Evolutionary conservation across 345 rosid species (phyloP).

Genomic region (Citrus glauca): DNA sequence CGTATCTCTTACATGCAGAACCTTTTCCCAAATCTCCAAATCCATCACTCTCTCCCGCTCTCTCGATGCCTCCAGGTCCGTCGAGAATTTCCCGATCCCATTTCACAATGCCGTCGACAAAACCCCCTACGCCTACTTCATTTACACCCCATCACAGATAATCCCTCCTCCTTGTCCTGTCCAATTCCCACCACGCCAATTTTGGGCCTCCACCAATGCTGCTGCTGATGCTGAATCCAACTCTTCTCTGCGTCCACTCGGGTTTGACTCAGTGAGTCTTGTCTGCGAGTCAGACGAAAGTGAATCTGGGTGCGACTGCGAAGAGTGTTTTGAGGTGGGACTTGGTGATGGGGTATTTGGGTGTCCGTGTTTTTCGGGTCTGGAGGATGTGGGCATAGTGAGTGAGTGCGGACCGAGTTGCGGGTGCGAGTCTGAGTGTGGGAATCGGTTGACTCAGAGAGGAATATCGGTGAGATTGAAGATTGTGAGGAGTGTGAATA

Average conservation of each 20-base stretch:
- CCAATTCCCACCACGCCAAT: slow-evolving; percentile 35
- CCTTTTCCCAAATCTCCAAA: slow-evolving; percentile 35
- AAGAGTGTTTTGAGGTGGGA: slow-evolving; percentile 40
- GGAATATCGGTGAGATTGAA: slow-evolving; percentile 57
- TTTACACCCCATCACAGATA: slow-evolving; percentile 57
- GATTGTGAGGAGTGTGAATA: slow-evolving; percentile 51
- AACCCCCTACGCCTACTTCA: slow-evolving; percentile 53
- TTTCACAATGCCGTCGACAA: slow-evolving; percentile 43
- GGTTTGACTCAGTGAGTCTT: slow-evolving; percentile 9
- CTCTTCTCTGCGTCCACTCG: neutral
- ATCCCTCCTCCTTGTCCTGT: slow-evolving; percentile 32
- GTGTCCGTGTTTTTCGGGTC: slow-evolving; percentile 30
- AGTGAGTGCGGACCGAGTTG: slow-evolving; percentile 75
- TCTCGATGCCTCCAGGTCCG: slow-evolving; percentile 59
- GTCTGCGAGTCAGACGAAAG: slow-evolving; percentile 26
- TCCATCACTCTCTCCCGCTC: slow-evolving; percentile 47
- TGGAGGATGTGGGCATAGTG: slow-evolving; percentile 33
- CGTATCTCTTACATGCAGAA: slow-evolving; percentile 51
- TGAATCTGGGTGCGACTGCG: slow-evolving; percentile 41
- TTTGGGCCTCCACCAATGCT: slow-evolving; percentile 40
- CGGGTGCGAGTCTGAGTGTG: slow-evolving; percentile 52
- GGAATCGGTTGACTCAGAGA: slow-evolving; percentile 58
- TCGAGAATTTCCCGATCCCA: slow-evolving; percentile 52
- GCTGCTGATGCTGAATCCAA: neutral
- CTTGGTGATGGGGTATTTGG: slow-evolving; percentile 8